Percentiles rank a stretch among this genome's conserved stretches.
Evolutionary conservation across 805 yeast genomes (phyloP).

Genomic region (Candida maesae): DNA sequence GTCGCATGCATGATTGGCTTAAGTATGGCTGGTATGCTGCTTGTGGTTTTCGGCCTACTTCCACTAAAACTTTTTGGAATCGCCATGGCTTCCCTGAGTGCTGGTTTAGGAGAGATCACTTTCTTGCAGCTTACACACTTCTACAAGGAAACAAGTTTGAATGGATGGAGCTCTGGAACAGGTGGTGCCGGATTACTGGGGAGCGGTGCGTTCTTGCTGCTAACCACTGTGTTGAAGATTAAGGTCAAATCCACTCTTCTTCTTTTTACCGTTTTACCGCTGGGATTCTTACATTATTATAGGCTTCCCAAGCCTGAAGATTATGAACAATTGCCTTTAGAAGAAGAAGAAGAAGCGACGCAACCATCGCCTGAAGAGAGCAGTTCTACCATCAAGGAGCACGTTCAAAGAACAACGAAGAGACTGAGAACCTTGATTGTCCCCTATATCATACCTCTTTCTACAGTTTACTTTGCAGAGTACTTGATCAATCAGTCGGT

Average conservation of each 20-base stretch:
- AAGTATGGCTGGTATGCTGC: constrained; percentile 71
- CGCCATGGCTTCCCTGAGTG: constrained; percentile 71
- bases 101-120: constrained; percentile 90
- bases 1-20: constrained; percentile 50
- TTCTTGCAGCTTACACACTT: constrained; percentile 84
- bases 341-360: no score
- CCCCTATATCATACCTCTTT: constrained; percentile 81
- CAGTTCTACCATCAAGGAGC: not conserved
- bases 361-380: not conserved
- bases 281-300: constrained; percentile 43
- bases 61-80: constrained; percentile 58
- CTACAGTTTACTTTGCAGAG: constrained; percentile 81
- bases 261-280: constrained; percentile 53
- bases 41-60: constrained; percentile 41
- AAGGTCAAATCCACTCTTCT: constrained; percentile 52
- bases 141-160: constrained; percentile 56
- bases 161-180: constrained; percentile 92
- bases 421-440: constrained; percentile 41
- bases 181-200: constrained; percentile 95
- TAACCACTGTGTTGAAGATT: constrained; percentile 66
- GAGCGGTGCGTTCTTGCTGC: constrained; percentile 60
- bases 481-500: constrained; percentile 90
- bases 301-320: constrained; percentile 19
- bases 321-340: not conserved
- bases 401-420: constrained; percentile 3